Conservation (phyloP, 1,284 basidiomycete genomes). For the Schizophyllum commune region DNA sequence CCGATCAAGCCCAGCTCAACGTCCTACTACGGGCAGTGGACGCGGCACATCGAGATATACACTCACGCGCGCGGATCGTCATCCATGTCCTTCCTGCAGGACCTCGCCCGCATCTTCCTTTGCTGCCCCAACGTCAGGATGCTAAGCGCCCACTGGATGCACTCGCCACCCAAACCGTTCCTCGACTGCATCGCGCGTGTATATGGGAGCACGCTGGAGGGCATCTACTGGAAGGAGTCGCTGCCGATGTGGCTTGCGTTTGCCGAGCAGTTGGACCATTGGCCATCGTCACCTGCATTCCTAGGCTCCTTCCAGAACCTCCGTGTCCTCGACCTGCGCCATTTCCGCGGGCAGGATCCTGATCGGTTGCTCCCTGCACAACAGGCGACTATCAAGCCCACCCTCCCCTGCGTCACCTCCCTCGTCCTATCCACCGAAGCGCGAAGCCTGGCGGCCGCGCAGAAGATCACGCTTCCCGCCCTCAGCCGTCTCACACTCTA, state of each 20-base stretch:
- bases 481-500: constrained; percentile 30
- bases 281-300: constrained; percentile 23
- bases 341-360: constrained; percentile 19
- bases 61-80: constrained; percentile 31
- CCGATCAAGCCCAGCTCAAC: not conserved
- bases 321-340: constrained; percentile 32
- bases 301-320: constrained; percentile 29
- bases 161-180: constrained; percentile 28
- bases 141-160: constrained; percentile 31
- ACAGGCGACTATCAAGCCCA: constrained; percentile 12
- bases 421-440: constrained; percentile 29
- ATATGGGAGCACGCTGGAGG: constrained; percentile 29
- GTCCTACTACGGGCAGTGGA: constrained; percentile 31
- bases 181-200: constrained; percentile 25
- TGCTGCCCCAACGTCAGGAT: constrained; percentile 32
- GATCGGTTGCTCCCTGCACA: constrained; percentile 7
- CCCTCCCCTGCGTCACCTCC: constrained; percentile 27
- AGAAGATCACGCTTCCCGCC: constrained; percentile 26
- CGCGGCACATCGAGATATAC: constrained; percentile 34
- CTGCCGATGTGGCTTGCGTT: constrained; percentile 3
- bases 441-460: constrained; percentile 26
- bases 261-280: constrained; percentile 7
- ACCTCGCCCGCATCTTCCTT: constrained; percentile 31
- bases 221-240: constrained; percentile 32
- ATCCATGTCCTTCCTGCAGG: constrained; percentile 27